Evolutionary conservation across 2,329 filamentous ascomycete species (phyloP).

Genomic region (Trichoderma koningiopsis): DNA sequence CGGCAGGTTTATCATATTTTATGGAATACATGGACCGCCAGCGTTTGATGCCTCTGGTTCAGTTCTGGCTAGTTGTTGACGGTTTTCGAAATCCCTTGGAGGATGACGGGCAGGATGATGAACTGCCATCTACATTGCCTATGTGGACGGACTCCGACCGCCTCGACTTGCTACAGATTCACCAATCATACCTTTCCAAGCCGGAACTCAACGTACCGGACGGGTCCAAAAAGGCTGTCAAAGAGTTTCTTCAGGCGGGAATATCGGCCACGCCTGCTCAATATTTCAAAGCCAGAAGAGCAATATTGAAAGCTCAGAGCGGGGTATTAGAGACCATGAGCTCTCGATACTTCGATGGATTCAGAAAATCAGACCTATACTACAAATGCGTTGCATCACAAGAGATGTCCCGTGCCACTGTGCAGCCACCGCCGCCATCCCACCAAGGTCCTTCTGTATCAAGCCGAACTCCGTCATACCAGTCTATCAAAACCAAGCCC

Average conservation of each 20-base stretch:
- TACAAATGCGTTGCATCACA: conserved; percentile 95
- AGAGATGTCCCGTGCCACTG: conserved; percentile 58
- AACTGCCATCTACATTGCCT: conserved; percentile 60
- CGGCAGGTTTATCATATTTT: conserved; percentile 92
- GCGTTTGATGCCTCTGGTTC: conserved; percentile 81
- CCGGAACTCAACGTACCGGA: conserved; percentile 78
- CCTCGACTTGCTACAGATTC: conserved; percentile 85
- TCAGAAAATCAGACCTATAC: conserved; percentile 91
- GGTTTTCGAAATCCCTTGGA: conserved; percentile 93
- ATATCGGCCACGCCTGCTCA: conserved; percentile 75
- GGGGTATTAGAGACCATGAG: conserved; percentile 83
- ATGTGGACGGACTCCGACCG: conserved; percentile 84
- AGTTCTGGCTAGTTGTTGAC: conserved; percentile 98
- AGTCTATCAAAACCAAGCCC: conserved; percentile 49
- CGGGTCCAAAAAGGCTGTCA: conserved; percentile 68
- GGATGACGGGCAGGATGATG: conserved; percentile 64
- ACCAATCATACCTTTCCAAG: conserved; percentile 83
- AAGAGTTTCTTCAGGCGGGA: conserved; percentile 77
- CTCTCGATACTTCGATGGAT: conserved; percentile 75
- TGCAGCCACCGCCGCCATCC: conserved; percentile 28
- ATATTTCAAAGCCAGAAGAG: conserved; percentile 79
- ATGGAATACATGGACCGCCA: conserved; percentile 99
- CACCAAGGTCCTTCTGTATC: conserved; percentile 31
- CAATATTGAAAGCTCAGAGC: conserved; percentile 81
- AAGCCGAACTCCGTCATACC: conserved; percentile 41